A percentile compares a stretch with the other conserved stretches of the same genome.
These are phyloP conservation scores for Nothophytophthora sp. DNA, from an alignment of 352 stramenopile species.

Conservation along the genomic window DNA sequence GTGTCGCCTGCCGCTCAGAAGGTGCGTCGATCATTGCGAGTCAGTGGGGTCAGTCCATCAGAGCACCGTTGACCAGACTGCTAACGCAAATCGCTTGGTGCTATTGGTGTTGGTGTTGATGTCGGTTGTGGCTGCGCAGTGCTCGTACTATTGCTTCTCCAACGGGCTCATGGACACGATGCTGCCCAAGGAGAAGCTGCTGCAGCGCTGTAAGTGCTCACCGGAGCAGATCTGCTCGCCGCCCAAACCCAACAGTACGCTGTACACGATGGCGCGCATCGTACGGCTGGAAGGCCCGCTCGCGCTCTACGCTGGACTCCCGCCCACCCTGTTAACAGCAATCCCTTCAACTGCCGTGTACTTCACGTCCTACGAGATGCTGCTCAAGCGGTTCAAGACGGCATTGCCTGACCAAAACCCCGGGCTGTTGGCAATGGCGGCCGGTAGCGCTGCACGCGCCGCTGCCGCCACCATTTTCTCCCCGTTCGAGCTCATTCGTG, in stretches of 20 bases:
- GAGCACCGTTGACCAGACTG: slow-evolving; percentile 5
- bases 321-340: slow-evolving; percentile 90
- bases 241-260: slow-evolving; percentile 44
- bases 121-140: slow-evolving; percentile 31
- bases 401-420: slow-evolving; percentile 40
- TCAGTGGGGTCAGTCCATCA: too few species aligned
- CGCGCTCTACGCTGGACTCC: slow-evolving; percentile 80
- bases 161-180: slow-evolving; percentile 86
- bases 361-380: slow-evolving; percentile 92
- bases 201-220: slow-evolving; percentile 56
- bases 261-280: slow-evolving; percentile 71
- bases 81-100: not conserved
- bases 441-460: slow-evolving; percentile 52
- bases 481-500: slow-evolving; percentile 86
- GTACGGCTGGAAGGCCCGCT: slow-evolving; percentile 56
- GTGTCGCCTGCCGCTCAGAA: slow-evolving; percentile 46
- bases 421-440: slow-evolving; percentile 46
- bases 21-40: too few species aligned
- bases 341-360: slow-evolving; percentile 94
- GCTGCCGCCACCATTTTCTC: slow-evolving; percentile 73
- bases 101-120: not conserved
- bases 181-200: slow-evolving; percentile 60
- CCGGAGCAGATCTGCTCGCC: slow-evolving; percentile 41
- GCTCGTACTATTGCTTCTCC: slow-evolving; percentile 76
- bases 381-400: slow-evolving; percentile 40